These are phyloP conservation scores for Parathielavia appendiculata DNA, from an alignment of 495 filamentous ascomycete genomes.

Conservation along the genomic window DNA sequence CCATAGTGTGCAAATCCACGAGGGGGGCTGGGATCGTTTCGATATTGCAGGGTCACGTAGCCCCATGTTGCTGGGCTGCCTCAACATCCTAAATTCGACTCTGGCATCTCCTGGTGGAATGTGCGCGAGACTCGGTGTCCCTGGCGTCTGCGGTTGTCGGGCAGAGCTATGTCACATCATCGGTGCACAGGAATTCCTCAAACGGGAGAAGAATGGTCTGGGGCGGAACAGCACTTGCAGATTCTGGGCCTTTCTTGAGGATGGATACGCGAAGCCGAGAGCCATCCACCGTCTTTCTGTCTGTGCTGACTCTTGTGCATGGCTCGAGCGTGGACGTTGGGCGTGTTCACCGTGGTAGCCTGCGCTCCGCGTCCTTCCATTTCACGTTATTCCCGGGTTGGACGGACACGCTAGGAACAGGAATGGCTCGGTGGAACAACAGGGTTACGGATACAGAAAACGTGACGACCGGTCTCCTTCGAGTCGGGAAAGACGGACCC, in stretches of 20 bases:
- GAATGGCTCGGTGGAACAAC: slow-evolving; percentile 8
- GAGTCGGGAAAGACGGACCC: no score
- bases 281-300: not conserved
- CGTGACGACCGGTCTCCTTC: no score
- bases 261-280: not conserved
- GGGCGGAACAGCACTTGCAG: slow-evolving; percentile 9
- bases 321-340: not conserved
- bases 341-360: not conserved
- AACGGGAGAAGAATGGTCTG: slow-evolving; percentile 7
- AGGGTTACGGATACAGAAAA: not conserved
- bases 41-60: slow-evolving; percentile 6
- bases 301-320: not conserved
- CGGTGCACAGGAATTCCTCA: not conserved
- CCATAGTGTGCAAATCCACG: slow-evolving; percentile 10
- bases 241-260: slow-evolving; percentile 7
- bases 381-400: slow-evolving; percentile 12
- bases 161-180: not conserved
- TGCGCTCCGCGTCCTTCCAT: not conserved
- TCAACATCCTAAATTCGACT: not conserved
- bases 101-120: not conserved
- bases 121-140: not conserved
- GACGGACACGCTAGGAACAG: slow-evolving; percentile 8
- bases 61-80: slow-evolving; percentile 1
- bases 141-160: not conserved
- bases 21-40: not conserved